Conservation (phyloP, 768 basidiomycete species). For the Lactarius akahatsu region DNA sequence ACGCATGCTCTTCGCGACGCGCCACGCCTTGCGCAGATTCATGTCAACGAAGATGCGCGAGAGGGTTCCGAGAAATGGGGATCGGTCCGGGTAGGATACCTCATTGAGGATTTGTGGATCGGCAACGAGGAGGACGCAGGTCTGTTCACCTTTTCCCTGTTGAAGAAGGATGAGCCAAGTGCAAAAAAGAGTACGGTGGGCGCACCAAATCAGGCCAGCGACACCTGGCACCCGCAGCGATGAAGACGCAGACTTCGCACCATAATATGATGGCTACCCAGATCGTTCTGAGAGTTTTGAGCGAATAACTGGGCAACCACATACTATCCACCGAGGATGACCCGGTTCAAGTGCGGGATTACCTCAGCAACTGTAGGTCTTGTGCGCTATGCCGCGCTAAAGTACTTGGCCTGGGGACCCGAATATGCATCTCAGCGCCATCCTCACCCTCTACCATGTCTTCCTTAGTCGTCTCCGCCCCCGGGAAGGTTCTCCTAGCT, state of each 20-base stretch:
- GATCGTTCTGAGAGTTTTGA: conserved; percentile 42
- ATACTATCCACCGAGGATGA: not conserved
- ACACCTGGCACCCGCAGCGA: conserved; percentile 18
- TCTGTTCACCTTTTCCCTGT: conserved; percentile 15
- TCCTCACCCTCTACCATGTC: conserved; percentile 32
- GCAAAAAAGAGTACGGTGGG: not conserved
- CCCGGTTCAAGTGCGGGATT: not conserved
- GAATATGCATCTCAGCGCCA: not conserved
- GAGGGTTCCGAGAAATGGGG: conserved; percentile 53
- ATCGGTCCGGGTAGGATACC: conserved; percentile 66
- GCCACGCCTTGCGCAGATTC: conserved; percentile 85
- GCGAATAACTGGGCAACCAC: conserved; percentile 17
- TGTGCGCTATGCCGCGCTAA: not conserved
- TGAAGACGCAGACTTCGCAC: conserved; percentile 66
- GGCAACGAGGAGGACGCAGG: conserved; percentile 67
- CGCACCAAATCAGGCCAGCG: conserved; percentile 23
- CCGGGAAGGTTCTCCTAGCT: conserved; percentile 93
- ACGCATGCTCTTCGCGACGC: conserved; percentile 52
- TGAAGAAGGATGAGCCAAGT: not conserved
- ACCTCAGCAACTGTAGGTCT: conserved; percentile 1
- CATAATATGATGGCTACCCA: conserved; percentile 69
- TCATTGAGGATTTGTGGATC: conserved; percentile 87
- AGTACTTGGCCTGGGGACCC: not conserved
- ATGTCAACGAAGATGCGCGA: conserved; percentile 71
- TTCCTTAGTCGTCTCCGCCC: conserved; percentile 76